Base-by-base conservation (phyloP, 2,329 filamentous ascomycete species). In the Aureobasidium namibiae region DNA sequence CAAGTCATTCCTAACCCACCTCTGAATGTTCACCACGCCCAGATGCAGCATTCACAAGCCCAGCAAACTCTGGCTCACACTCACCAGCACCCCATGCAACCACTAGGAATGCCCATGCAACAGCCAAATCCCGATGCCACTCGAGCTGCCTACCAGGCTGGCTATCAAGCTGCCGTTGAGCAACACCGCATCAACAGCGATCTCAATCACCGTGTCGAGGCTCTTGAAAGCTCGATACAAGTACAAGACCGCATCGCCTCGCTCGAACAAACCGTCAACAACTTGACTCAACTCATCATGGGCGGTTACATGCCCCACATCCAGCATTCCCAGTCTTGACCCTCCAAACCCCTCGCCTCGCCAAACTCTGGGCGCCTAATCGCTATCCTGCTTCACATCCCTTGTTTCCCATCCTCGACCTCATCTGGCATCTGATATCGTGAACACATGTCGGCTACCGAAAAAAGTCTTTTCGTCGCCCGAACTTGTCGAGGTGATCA, bases 241-340 rank as follows among this genome's bases (percentile, higher is more conserved):
- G 54, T 58, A 2, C 54, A 58, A 9, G 54, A 58, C 7, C 54
- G 54, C 24, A 58, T 58, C 23, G 54, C 54, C 1, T 39, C 42
- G 1, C 54, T 58, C 33, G 54, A 58, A 21, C 54, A 58, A n/a
- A 58, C 54, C 8, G 42, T 58, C 34, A 58, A 48, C 44, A 58
- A 58, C 16, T n/a, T 58, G 44, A 58, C 54, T 7, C 54, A 58
- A 29, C 44, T 58, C 21, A 58, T 58, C 42, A 58, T 58, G 54
- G 49, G 54, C 18, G 54, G 44, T 21, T 58, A 58, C 34, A 58
- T 58, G 54, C 54, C 54, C 14, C 54, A 58, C 9, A 29, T 58
- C 3, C 54, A 58, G 54, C 54, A 58, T 26, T n/a, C 54, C 13
- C 54, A 58, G n/a, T 31, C 44, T 41, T 58, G 54, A 58, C n/a